Base-by-base conservation (phyloP, 345 rosid species). In the Hibiscus tridactylites region DNA sequence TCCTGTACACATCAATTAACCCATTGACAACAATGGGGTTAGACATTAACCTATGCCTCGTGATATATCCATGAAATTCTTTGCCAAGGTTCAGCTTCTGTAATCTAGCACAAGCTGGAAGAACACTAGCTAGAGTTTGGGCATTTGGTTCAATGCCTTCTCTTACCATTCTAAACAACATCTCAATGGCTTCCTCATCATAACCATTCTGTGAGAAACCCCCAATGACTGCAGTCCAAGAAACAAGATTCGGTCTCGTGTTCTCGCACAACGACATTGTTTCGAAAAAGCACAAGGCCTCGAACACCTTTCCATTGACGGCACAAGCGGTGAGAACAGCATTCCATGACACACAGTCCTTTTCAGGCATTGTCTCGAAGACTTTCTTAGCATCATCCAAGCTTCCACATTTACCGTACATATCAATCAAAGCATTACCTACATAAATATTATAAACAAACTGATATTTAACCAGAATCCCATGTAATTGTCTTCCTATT, bases 101-200 rank as follows among this genome's bases (percentile, higher is more conserved):
- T 42, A 85, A 61, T 78, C 91, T 83, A 70, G 90, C 91, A 71
- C 90, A 87, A 16, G 93, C 85, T 56, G 93, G 93, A 71, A 85
- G 88, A 70, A 83, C 86, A 68, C 88, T 84, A 3, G 90, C 88
- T 52, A 89, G 73, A 62, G 91, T 87, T 54, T 79, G 82, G 2
- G 86, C 83, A 80, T 84, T 89, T 5, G 88, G 91, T 71, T 76
- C 72, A 39, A 82, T 62, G 33, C 92, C 90, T 72, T 83, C 81
- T 13, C 65, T 77, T 65, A 65, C 79, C 91, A 88, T 88, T 71
- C 83, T 77, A 28, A 59, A 53, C 7, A 85, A 74, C 79, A 82
- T 42, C 33, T 73, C 74, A 56, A 88, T 70, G 9, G 88, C 93
- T 80, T 86, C 83, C 78, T 82, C 73, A 58, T 83, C 79, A 61